Evolutionary conservation across 1,139 yeast species (phyloP), one percentile per base, ranked within the genome.

Genomic region (Pichia sp.): DNA sequence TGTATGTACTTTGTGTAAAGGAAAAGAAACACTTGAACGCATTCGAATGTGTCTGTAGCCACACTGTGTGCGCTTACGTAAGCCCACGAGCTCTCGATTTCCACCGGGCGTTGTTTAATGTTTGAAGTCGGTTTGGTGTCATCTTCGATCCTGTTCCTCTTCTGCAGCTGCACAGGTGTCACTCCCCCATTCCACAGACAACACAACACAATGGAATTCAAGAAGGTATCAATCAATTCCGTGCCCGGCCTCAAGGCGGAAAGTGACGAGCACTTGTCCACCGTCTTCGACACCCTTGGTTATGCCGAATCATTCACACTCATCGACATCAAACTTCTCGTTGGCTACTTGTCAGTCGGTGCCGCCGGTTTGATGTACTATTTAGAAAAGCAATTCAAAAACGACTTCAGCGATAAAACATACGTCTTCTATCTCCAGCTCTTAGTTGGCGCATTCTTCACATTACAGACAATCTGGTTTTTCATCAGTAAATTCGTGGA

Each of bases 311-410:
- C 81, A 19, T 83, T 80, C 60, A 59, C 59, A 14, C 63, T 82
- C 33, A 71, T 71, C 42, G 95, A 90, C 60, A 67, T 76, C 24
- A 83, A 85, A 57, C 71, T 91, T 40, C 81, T 75, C 1, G 65
- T 90, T 39, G 96, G 96, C 0, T 83, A 81, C 57, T 55, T 73
- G 12, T 79, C 89, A 3, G 91, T 86, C 10, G 67, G 71, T 1
- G 68, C 83, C 15, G 87, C 96, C 2, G 96, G 77, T 1, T 63
- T 70, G 6, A 77, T 89, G 48, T 89, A 78, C 61, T 72, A 73
- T 49, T 63, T 81, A 38, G 97, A 91, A 63, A 85, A 85, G 67
- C 77, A 79, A 54, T 70, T 71, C 50, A 55, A 63, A 7, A 65
- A 65, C 35, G 62, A 68, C 21, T 78, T 78, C 58, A 60, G 68